Evolutionary conservation across 805 yeast species (phyloP).

Genomic region (Vanderwaltozyma verrucispora): DNA sequence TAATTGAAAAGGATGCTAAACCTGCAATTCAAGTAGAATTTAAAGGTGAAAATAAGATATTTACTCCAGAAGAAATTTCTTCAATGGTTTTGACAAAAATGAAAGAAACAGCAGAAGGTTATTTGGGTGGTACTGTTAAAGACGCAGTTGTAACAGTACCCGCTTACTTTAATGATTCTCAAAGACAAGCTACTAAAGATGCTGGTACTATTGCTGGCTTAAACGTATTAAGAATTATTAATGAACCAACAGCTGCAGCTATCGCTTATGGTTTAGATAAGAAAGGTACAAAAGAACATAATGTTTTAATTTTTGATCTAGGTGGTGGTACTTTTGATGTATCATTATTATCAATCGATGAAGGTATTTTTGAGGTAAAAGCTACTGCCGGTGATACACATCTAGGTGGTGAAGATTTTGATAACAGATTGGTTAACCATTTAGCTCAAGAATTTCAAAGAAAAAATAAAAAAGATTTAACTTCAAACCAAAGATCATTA

Average conservation of each 20-base stretch:
- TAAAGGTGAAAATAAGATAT: constrained; percentile 75
- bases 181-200: constrained; percentile 97
- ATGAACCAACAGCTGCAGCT: constrained; percentile 97
- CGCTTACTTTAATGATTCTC: constrained; percentile 95
- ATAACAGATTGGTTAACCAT: constrained; percentile 85
- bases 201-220: constrained; percentile 96
- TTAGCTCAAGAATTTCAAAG: constrained; percentile 90
- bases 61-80: constrained; percentile 91
- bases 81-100: constrained; percentile 86
- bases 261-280: constrained; percentile 91
- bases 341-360: constrained; percentile 80
- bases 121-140: constrained; percentile 66
- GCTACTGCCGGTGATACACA: constrained; percentile 67
- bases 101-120: constrained; percentile 87
- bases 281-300: constrained; percentile 67
- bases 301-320: constrained; percentile 83
- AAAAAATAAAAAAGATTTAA: constrained; percentile 86
- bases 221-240: constrained; percentile 87
- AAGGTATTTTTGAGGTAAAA: constrained; percentile 94
- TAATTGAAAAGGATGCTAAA: constrained; percentile 61
- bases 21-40: constrained; percentile 75
- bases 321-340: constrained; percentile 99
- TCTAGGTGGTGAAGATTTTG: constrained; percentile 98
- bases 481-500: constrained; percentile 86
- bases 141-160: constrained; percentile 96